Percentiles rank a stretch among this genome's conserved stretches.
Conservation (phyloP, 2,329 filamentous ascomycete genomes). For the Diaporthe sp. region DNA sequence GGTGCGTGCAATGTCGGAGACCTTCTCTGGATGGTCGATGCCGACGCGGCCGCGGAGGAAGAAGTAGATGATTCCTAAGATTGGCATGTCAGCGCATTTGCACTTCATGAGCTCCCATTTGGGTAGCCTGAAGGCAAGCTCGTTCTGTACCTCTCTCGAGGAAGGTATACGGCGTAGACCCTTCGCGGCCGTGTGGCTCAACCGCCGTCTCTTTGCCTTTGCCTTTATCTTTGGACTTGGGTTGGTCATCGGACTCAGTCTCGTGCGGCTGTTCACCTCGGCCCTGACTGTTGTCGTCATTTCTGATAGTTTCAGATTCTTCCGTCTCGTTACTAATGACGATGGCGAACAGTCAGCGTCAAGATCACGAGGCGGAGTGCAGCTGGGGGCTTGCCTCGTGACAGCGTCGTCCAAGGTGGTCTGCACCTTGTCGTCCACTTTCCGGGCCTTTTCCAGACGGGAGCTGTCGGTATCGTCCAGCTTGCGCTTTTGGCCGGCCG, state of each 20-base stretch:
- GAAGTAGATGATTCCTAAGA: slow-evolving; percentile 84
- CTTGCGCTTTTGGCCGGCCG: slow-evolving; percentile 32
- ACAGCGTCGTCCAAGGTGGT: slow-evolving; percentile 30
- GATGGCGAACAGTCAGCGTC: not conserved
- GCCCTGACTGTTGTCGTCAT: slow-evolving; percentile 40
- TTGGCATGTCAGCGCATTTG: not conserved
- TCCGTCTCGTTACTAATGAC: slow-evolving; percentile 34
- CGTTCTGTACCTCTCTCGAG: slow-evolving; percentile 71
- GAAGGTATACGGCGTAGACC: slow-evolving; percentile 61
- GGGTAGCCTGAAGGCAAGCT: not conserved
- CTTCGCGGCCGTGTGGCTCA: slow-evolving; percentile 46
- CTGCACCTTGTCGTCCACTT: slow-evolving; percentile 30
- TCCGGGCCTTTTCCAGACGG: slow-evolving; percentile 28
- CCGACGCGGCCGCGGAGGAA: slow-evolving; percentile 84
- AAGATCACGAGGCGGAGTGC: too few species aligned
- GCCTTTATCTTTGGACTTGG: not conserved
- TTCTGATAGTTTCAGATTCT: slow-evolving; percentile 28
- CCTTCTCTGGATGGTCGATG: slow-evolving; percentile 73
- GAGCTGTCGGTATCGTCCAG: not conserved
- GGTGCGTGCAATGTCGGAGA: slow-evolving; percentile 80
- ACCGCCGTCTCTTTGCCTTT: slow-evolving; percentile 37
- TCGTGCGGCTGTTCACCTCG: slow-evolving; percentile 37
- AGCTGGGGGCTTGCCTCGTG: not conserved
- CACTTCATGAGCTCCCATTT: not conserved
- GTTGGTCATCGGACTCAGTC: slow-evolving; percentile 27